Evolutionary conservation across 495 filamentous ascomycete species (phyloP).

Genomic region (Penicillium ochrochloron): DNA sequence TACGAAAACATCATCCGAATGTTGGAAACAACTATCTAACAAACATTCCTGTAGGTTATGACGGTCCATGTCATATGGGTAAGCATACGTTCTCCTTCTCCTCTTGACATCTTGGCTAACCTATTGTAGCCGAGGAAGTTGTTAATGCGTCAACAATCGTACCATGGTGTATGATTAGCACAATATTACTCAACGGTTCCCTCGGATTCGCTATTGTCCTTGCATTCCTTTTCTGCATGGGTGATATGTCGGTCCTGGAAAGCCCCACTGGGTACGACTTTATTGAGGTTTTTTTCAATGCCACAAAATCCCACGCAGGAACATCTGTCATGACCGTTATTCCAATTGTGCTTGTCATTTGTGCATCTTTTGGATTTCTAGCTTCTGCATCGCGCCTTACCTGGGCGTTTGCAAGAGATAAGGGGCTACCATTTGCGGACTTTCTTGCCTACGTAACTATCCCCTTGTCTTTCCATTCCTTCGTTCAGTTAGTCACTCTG

Average conservation of each 20-base stretch:
- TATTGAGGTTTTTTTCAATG: slow-evolving; percentile 38
- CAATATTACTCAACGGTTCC: neutral
- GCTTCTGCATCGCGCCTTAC: slow-evolving; percentile 48
- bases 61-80: neutral
- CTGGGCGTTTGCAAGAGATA: slow-evolving; percentile 53
- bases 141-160: neutral
- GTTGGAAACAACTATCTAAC: neutral
- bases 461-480: neutral
- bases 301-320: slow-evolving; percentile 31
- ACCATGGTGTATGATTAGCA: neutral
- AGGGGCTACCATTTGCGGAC: slow-evolving; percentile 46
- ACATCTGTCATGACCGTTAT: slow-evolving; percentile 23
- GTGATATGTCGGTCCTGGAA: slow-evolving; percentile 3
- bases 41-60: neutral
- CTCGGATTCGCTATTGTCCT: slow-evolving; percentile 1
- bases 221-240: slow-evolving; percentile 24
- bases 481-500: neutral
- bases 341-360: slow-evolving; percentile 21
- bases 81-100: neutral
- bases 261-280: slow-evolving; percentile 37
- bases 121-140: neutral
- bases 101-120: neutral
- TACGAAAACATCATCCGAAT: neutral
- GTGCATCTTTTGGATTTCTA: slow-evolving; percentile 38
- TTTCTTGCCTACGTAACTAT: neutral